Conservation (phyloP, 169 alveolate species). For the Plasmodium cynomolgi region DNA sequence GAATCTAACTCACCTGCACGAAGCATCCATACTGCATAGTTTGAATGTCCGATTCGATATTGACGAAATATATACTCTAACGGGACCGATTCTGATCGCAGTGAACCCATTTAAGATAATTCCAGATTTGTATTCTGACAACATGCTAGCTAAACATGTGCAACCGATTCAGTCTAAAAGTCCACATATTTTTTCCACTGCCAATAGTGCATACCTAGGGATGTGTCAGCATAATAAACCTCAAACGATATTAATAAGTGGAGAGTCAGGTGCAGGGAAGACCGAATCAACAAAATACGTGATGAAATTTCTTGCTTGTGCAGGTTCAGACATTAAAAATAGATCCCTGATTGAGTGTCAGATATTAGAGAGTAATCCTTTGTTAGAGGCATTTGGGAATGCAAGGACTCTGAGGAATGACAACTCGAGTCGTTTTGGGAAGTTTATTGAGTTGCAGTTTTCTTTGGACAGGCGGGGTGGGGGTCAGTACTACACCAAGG, state of each 20-base stretch:
- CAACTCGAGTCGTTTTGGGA: slow-evolving; percentile 98
- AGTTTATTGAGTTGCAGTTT: slow-evolving; percentile 97
- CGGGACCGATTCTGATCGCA: slow-evolving; percentile 98
- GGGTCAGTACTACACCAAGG: slow-evolving; percentile 72
- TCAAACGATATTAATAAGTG: slow-evolving; percentile 96
- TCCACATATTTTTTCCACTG: slow-evolving; percentile 96
- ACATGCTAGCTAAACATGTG: slow-evolving; percentile 75
- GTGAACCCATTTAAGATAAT: slow-evolving; percentile 95
- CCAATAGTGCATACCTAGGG: slow-evolving; percentile 94
- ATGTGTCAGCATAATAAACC: slow-evolving; percentile 90
- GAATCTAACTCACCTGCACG: slow-evolving; percentile 90
- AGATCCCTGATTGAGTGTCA: slow-evolving; percentile 87
- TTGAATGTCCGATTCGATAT: slow-evolving; percentile 91
- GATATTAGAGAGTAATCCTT: slow-evolving; percentile 98
- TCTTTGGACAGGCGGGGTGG: not conserved
- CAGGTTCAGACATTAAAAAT: slow-evolving; percentile 85
- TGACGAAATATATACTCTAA: slow-evolving; percentile 95
- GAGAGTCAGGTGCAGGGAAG: slow-evolving; percentile 99
- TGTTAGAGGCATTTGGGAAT: slow-evolving; percentile 99
- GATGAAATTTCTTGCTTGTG: slow-evolving; percentile 94
- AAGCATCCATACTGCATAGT: slow-evolving; percentile 94
- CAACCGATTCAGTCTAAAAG: slow-evolving; percentile 75
- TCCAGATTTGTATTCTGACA: slow-evolving; percentile 80
- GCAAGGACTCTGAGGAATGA: slow-evolving; percentile 97
- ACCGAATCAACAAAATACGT: slow-evolving; percentile 99